A percentile compares a stretch with the other conserved stretches of the same genome.
Conservation (phyloP, 2,329 filamentous ascomycete genomes). For the Emergomyces orientalis region DNA sequence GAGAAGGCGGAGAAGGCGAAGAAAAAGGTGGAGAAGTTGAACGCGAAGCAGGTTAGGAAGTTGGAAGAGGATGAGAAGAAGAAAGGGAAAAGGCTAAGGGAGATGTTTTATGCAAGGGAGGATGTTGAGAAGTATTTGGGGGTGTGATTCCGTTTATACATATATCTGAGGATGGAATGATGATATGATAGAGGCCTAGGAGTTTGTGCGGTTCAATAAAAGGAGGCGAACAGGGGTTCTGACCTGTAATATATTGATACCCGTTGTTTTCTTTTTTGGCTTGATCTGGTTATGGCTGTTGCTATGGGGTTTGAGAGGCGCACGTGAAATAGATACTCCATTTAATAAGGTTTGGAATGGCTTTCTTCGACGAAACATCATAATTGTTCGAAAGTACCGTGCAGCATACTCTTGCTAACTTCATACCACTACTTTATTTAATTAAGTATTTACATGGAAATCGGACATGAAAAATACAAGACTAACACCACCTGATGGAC, state of each 20-base stretch:
- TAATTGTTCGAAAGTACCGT: not conserved
- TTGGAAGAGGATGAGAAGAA: conserved; percentile 53
- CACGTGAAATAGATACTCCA: not conserved
- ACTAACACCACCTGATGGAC: not conserved
- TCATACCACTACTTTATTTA: not conserved
- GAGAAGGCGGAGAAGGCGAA: conserved; percentile 26
- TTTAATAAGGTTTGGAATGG: too few species aligned
- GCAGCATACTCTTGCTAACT: not conserved
- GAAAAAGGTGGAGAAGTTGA: conserved; percentile 37
- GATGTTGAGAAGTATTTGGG: conserved; percentile 68
- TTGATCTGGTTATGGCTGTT: not conserved
- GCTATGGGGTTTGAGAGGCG: not conserved
- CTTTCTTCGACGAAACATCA: not conserved
- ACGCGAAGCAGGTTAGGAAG: conserved; percentile 61
- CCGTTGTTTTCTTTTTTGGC: not conserved
- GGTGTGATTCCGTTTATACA: not conserved
- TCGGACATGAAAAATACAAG: not conserved
- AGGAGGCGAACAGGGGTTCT: not conserved
- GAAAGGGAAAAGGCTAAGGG: conserved; percentile 54
- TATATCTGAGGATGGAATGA: not conserved
- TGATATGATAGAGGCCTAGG: not conserved
- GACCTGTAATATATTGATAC: not conserved
- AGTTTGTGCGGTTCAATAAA: not conserved
- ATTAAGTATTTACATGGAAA: conserved; percentile 1
- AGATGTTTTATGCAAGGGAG: conserved; percentile 65